These are phyloP conservation scores for Eimeria tenella DNA, from an alignment of 169 alveolate species.

Conservation along the genomic window DNA sequence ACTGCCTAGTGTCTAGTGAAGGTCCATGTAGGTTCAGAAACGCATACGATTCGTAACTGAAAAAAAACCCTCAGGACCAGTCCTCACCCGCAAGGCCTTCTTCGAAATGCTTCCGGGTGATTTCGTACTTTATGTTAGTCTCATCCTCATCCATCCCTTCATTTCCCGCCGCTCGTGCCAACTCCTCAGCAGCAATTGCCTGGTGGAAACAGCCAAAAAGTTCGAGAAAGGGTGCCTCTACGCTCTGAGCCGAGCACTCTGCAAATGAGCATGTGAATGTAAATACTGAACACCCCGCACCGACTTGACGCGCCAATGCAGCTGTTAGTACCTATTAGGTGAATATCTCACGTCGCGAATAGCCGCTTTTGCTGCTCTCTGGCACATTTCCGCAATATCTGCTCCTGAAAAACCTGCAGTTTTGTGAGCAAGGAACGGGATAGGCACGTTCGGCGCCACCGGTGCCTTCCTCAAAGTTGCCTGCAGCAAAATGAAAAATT, in stretches of 20 bases:
- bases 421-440: constrained; percentile 98
- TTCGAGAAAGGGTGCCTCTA: no score
- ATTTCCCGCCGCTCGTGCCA: constrained; percentile 82
- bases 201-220: background rate
- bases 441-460: constrained; percentile 97
- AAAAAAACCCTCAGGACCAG: background rate
- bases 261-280: background rate
- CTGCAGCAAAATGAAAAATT: constrained; percentile 82
- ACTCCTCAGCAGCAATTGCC: constrained; percentile 90
- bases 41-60: background rate
- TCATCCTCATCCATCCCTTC: constrained; percentile 89
- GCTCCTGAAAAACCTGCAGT: constrained; percentile 99
- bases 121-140: constrained; percentile 93
- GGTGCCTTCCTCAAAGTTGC: constrained; percentile 98
- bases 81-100: constrained; percentile 94
- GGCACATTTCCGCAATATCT: constrained; percentile 99
- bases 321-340: background rate
- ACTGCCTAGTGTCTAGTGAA: background rate
- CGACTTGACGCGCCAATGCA: constrained; percentile 73
- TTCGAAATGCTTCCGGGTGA: constrained; percentile 98
- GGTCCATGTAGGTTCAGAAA: background rate
- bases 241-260: no score
- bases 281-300: constrained; percentile 75
- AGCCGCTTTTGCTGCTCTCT: constrained; percentile 99
- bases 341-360: constrained; percentile 96